Conservation (phyloP, 345 rosid species). For the Salix viminalis region DNA sequence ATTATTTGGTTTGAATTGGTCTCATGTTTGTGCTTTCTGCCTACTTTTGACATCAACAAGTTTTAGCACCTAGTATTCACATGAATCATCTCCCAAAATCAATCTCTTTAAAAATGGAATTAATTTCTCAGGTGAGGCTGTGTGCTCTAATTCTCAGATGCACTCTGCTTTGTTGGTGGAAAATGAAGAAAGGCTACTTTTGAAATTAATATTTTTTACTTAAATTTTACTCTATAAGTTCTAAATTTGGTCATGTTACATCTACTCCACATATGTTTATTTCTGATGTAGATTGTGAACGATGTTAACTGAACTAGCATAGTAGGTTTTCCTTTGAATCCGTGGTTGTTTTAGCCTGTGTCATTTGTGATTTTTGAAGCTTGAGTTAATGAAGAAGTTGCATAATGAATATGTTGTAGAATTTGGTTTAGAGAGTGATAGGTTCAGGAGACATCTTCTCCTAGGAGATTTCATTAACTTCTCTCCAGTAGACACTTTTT, state of each 20-base stretch:
- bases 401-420: background rate
- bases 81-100: background rate
- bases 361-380: constrained; percentile 1
- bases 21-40: background rate
- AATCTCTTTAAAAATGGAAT: background rate
- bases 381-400: background rate
- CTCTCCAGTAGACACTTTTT: background rate
- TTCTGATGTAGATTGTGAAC: background rate
- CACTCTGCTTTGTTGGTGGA: background rate
- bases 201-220: background rate
- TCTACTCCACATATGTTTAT: background rate
- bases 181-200: background rate
- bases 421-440: background rate
- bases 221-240: background rate
- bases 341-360: background rate
- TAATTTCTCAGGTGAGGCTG: background rate
- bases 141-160: background rate
- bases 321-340: background rate
- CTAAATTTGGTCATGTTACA: background rate
- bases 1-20: constrained; percentile 10
- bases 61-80: background rate
- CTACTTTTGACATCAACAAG: background rate
- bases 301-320: background rate
- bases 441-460: background rate
- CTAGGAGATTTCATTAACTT: background rate